A percentile compares a stretch with the other conserved stretches of the same genome.
These are phyloP conservation scores for Tricholoma saponaceum DNA, from an alignment of 768 basidiomycete genomes.

Conservation along the genomic window DNA sequence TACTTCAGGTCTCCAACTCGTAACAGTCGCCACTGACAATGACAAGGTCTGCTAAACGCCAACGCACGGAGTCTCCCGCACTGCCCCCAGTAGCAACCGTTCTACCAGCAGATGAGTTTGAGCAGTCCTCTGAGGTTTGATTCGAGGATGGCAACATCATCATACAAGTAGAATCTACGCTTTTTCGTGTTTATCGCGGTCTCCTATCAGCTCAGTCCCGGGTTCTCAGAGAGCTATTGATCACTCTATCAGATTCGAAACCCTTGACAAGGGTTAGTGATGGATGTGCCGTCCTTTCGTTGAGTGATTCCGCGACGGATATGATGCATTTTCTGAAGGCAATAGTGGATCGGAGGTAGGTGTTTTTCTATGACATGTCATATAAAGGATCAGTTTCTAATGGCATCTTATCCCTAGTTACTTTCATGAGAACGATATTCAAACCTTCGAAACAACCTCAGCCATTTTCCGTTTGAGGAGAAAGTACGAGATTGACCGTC, in stretches of 20 bases:
- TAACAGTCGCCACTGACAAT: no score
- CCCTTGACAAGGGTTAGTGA: not conserved
- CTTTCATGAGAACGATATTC: not conserved
- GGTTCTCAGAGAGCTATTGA: not conserved
- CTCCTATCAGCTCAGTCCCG: conserved; percentile 6
- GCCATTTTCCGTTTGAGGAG: not conserved
- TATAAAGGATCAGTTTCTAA: not conserved
- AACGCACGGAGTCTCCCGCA: not conserved
- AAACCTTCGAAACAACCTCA: not conserved
- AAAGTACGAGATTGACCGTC: not conserved
- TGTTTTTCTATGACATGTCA: not conserved
- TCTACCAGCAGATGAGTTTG: not conserved
- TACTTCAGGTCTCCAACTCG: no score
- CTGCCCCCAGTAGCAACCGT: not conserved
- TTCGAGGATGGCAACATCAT: conserved; percentile 17
- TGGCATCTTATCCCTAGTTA: not conserved
- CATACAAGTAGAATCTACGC: conserved; percentile 9
- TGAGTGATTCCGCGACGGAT: not conserved
- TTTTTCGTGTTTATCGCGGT: conserved; percentile 12
- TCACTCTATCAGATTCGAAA: not conserved
- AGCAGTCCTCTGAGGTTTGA: conserved; percentile 1
- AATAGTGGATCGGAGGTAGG: not conserved
- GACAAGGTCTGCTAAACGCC: not conserved
- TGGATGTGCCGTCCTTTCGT: not conserved
- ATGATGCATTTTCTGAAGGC: not conserved